Conservation (phyloP, 768 basidiomycete species). For the Leccinum subgranulosum region DNA sequence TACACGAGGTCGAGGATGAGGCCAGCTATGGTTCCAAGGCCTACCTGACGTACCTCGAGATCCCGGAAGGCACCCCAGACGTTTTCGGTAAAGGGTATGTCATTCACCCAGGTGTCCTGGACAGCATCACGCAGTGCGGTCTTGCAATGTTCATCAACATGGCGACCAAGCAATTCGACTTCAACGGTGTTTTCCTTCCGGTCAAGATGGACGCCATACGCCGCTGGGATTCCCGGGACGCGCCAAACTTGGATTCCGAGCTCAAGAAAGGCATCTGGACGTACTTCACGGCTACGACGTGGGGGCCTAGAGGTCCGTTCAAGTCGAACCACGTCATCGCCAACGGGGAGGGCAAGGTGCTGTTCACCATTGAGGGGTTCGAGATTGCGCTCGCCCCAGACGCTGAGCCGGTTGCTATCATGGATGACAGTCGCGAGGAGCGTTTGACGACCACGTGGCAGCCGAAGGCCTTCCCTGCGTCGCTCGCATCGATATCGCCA, state of each 20-base stretch:
- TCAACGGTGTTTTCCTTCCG: conserved; percentile 31
- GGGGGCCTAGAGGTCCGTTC: conserved; percentile 15
- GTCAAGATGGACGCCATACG: conserved; percentile 30
- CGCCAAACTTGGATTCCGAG: conserved; percentile 22
- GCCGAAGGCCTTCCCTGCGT: conserved; percentile 26
- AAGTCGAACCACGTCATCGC: conserved; percentile 25
- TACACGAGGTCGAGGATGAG: conserved; percentile 28
- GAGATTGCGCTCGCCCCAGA: conserved; percentile 32
- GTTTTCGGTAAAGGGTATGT: conserved; percentile 30
- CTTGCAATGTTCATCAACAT: conserved; percentile 31
- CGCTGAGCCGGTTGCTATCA: conserved; percentile 24
- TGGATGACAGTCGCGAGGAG: conserved; percentile 25
- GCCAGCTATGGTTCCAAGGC: conserved; percentile 26
- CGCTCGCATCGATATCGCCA: conserved; percentile 3
- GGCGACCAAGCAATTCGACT: conserved; percentile 30
- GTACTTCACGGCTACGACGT: conserved; percentile 23
- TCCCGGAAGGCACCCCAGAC: conserved; percentile 22
- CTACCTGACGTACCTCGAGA: conserved; percentile 24
- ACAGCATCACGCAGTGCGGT: conserved; percentile 22
- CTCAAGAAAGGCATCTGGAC: conserved; percentile 31
- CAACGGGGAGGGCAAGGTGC: conserved; percentile 27
- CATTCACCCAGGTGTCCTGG: conserved; percentile 34
- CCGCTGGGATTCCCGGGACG: conserved; percentile 28
- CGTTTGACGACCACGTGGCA: conserved; percentile 33
- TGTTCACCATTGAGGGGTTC: conserved; percentile 34